Base-by-base conservation (phyloP, 164 flowering plant species). In the Aristolochia fimbriata region DNA sequence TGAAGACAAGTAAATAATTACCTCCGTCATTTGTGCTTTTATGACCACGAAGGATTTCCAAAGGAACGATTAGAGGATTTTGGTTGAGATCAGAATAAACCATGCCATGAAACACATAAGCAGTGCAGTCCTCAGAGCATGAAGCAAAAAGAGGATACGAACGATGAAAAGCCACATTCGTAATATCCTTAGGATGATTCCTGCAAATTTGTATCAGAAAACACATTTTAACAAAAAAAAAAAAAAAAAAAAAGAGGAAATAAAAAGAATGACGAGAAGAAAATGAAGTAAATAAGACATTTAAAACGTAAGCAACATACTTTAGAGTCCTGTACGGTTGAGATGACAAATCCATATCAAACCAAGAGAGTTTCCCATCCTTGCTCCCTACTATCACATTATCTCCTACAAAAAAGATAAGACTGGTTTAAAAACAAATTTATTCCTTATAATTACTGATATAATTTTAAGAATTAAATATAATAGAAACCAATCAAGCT, bases 341-440 rank as follows among this genome's bases (percentile, higher is more conserved):
- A 62, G 97, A 80, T 54, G 95, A 85, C 48, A 91, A 94, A 62
- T 94, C 99, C 99, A 94, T 80, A 75, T 94, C 99, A 83, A 94
- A 94, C 99, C 97, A 94, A 71, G 96, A 88, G 31, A 88, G 57
- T 67, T 94, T 94, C 68, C 99, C 99, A 30, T 94, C 99, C 66
- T 62, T 83, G 77, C 99, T 94, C 17, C 99, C 99, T 20, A 94
- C 94, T 68, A 94, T 83, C 19, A 89, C 67, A 81, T 94, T 84
- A 73, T 94, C 97, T 76, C 99, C 99, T 88, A 83, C 80, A 80
- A 15, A 25, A 30, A 65, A 53, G 50, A 60, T 10, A 52, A 15
- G 15, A 52, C n/a, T 21, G 30, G 33, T 0, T 33, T 49, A 8
- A 31, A 25, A 27, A 61, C 12, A 47, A 43, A 69, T 15, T 47